Conservation (phyloP, 1,139 yeast species). For the Pneumocystis sp. region DNA sequence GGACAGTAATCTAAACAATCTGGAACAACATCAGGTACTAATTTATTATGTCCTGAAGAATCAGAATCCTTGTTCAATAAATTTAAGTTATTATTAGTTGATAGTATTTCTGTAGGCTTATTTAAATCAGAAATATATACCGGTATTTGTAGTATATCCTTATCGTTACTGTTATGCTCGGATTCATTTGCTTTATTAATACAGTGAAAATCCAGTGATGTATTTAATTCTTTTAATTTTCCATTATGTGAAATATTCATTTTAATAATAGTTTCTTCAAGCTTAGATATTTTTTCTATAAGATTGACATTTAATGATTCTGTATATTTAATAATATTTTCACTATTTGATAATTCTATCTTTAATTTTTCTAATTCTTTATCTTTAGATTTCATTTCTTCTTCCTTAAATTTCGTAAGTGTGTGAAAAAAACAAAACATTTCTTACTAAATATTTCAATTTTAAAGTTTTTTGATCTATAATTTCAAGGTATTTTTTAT, state of each 20-base stretch:
- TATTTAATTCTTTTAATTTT: background rate
- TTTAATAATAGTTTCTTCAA: background rate
- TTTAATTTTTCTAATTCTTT: slow-evolving; percentile 7
- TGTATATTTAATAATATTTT: slow-evolving; percentile 9
- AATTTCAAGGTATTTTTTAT: slow-evolving; percentile 13
- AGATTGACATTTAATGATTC: background rate
- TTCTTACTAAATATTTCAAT: background rate
- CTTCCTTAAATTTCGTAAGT: slow-evolving; percentile 22
- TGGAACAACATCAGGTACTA: background rate
- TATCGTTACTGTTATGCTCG: background rate
- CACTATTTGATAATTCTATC: slow-evolving; percentile 7
- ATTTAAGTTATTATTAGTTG: background rate
- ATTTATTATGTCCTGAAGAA: background rate
- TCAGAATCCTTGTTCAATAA: background rate
- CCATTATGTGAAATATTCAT: background rate
- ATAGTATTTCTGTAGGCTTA: background rate
- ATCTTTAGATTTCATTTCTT: slow-evolving; percentile 12
- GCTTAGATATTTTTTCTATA: background rate
- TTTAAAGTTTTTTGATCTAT: slow-evolving; percentile 8
- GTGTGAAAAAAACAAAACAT: slow-evolving; percentile 18
- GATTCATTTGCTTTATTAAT: background rate
- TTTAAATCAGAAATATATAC: background rate
- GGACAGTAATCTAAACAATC: too few relatives aligned
- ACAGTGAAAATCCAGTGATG: background rate
- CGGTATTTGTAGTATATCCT: background rate